Base-by-base conservation (phyloP, 331 rosid genomes). In the Spiraea crenata region DNA sequence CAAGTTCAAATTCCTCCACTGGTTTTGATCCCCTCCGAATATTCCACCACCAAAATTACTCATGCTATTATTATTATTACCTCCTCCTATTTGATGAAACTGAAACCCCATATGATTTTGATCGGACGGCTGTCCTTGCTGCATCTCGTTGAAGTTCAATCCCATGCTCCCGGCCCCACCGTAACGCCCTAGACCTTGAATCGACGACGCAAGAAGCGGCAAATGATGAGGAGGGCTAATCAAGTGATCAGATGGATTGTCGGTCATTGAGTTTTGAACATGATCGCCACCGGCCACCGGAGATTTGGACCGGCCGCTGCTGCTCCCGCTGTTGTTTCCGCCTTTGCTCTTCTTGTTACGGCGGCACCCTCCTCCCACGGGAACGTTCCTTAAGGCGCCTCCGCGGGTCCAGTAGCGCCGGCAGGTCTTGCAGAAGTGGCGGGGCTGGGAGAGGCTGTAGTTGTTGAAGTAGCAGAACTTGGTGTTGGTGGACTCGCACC, bases 391-490 rank as follows among this genome's bases (percentile, higher is more conserved):
- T 9, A 93, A 95, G 37, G 96, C 82, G 2, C 98, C 98, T 0
- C 96, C 97, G 58, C 76, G 84, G 14, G 98, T 93, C 98, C 98
- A 93, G 77, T 93, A 93, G 3, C 98, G 93, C 7, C 98, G 78
- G 35, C 98, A 93, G 3, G 96, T 76, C 88, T 90, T 93, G 82
- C 98, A 93, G 74, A 85, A 92, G 89, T 92, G 98, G 20, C 98
- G 95, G 7, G 96, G 98, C 57, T 92, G 98, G 13, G 88, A 1
- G 70, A 84, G 95, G 68, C 84, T 89, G 69, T 92, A 90, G 67
- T 92, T 92, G 46, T 92, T 92, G 86, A 78, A 92, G 78, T 92
- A 92, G 78, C 98, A 92, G 56, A 92, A 92, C 70, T 92, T 92
- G 0, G 98, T 92, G 75, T 92, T 92, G 78, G 82, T 74, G 17